Conservation (phyloP, 2,329 filamentous ascomycete genomes). For the Penicillium polonicum region DNA sequence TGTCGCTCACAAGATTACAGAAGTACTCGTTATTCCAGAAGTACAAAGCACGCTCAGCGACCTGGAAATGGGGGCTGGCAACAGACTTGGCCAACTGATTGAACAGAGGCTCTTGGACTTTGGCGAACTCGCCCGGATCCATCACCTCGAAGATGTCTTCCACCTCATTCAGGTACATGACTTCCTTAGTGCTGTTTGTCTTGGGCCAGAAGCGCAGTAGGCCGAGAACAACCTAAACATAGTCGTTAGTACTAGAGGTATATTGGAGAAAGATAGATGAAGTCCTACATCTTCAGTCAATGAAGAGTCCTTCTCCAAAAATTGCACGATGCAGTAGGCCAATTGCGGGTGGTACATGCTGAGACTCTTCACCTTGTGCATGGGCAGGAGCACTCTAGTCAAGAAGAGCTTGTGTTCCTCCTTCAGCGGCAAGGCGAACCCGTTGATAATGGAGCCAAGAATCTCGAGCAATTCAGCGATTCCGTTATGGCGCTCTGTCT, state of each 20-base stretch:
- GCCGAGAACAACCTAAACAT: slow-evolving; percentile 79
- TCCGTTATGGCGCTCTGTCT: slow-evolving; percentile 97
- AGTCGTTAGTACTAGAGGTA: not conserved
- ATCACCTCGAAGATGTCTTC: slow-evolving; percentile 99
- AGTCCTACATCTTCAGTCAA: slow-evolving; percentile 84
- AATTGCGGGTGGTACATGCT: slow-evolving; percentile 99
- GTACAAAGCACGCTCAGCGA: slow-evolving; percentile 93
- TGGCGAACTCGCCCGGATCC: slow-evolving; percentile 97
- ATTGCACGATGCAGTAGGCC: slow-evolving; percentile 98
- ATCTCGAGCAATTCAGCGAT: slow-evolving; percentile 97
- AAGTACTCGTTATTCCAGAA: slow-evolving; percentile 99
- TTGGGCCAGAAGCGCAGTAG: slow-evolving; percentile 97
- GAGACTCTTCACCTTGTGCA: slow-evolving; percentile 97
- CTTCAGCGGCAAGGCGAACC: slow-evolving; percentile 92
- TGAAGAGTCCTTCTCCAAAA: slow-evolving; percentile 94
- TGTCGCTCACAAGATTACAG: slow-evolving; percentile 98
- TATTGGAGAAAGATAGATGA: slow-evolving; percentile 3
- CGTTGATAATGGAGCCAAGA: slow-evolving; percentile 97
- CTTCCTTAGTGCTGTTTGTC: slow-evolving; percentile 98
- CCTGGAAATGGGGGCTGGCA: slow-evolving; percentile 97
- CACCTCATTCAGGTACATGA: slow-evolving; percentile 99
- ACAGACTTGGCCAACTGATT: slow-evolving; percentile 97
- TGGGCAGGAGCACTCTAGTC: slow-evolving; percentile 83
- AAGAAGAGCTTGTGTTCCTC: slow-evolving; percentile 99
- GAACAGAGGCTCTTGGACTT: slow-evolving; percentile 96